phyloP scores from a whole-genome alignment of 2,329 filamentous ascomycete genomes.

The Aphanocladium album region DNA sequence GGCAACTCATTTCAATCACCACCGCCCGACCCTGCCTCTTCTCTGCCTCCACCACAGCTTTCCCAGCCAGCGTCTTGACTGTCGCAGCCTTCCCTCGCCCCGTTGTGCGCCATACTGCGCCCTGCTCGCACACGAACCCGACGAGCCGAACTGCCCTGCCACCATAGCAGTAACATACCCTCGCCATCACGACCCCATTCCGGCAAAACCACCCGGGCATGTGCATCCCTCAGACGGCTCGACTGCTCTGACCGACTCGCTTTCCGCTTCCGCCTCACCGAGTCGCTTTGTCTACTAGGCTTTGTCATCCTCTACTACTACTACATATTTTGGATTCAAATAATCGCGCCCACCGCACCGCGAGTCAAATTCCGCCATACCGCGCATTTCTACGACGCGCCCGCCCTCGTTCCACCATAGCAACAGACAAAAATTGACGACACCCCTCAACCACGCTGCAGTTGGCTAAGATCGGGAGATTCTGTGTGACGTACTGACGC shows the following conservation, averaged over 20 bases:
- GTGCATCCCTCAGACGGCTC: constrained; percentile 1
- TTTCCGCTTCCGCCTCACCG: background rate
- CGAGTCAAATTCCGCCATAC: background rate
- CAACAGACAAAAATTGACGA: background rate
- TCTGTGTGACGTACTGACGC: background rate
- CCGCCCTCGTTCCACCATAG: background rate
- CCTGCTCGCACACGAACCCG: background rate
- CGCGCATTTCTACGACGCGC: background rate
- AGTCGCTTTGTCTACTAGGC: background rate
- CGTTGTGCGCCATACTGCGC: background rate
- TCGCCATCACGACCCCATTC: background rate
- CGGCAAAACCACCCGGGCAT: background rate
- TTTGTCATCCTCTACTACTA: background rate
- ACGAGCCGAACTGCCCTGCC: constrained; percentile 3
- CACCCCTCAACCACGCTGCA: background rate
- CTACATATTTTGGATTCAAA: background rate
- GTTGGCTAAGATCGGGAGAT: background rate
- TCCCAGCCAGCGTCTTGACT: background rate
- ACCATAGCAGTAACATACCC: background rate
- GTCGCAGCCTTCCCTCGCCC: background rate
- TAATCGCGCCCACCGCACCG: background rate
- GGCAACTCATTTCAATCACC: constrained; percentile 3
- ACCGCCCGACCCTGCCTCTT: background rate
- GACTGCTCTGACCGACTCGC: constrained; percentile 6
- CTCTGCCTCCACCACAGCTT: constrained; percentile 10